phyloP scores from a whole-genome alignment of 2,329 filamentous ascomycete species.

The Talaromyces sp. region DNA sequence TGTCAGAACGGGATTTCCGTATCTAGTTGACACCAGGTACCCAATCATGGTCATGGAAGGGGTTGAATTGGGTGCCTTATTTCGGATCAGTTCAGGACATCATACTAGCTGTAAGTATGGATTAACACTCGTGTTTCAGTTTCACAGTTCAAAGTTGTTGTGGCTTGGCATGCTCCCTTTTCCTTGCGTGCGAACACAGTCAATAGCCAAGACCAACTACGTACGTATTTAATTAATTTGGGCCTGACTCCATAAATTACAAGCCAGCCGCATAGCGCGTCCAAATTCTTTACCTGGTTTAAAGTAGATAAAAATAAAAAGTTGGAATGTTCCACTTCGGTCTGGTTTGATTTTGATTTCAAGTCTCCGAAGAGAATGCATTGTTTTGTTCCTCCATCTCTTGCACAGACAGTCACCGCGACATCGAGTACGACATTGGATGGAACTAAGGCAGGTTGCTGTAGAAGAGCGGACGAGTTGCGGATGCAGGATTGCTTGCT shows the following conservation, averaged over 20 bases:
- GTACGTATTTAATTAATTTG: no score
- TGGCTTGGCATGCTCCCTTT: background rate
- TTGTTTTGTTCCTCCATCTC: background rate
- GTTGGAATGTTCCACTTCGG: background rate
- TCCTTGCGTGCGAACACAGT: constrained; percentile 1
- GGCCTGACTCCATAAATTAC: background rate
- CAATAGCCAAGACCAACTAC: constrained; percentile 3
- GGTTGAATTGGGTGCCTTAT: background rate
- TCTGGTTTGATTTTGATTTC: no score
- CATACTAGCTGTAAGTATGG: background rate
- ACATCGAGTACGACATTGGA: background rate
- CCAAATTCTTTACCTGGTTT: background rate
- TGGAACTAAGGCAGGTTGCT: background rate
- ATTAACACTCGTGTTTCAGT: background rate
- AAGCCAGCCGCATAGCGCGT: background rate
- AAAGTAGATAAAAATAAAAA: background rate
- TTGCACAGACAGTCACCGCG: background rate
- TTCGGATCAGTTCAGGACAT: background rate
- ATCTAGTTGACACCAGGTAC: background rate
- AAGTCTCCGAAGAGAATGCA: background rate
- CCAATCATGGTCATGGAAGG: background rate
- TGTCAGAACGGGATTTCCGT: background rate
- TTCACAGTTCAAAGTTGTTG: background rate
- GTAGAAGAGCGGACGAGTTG: background rate
- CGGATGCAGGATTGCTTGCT: background rate